Evolutionary conservation across 164 flowering plant species (phyloP), one percentile per base, ranked within the genome.

Genomic region (Saururus chinensis): DNA sequence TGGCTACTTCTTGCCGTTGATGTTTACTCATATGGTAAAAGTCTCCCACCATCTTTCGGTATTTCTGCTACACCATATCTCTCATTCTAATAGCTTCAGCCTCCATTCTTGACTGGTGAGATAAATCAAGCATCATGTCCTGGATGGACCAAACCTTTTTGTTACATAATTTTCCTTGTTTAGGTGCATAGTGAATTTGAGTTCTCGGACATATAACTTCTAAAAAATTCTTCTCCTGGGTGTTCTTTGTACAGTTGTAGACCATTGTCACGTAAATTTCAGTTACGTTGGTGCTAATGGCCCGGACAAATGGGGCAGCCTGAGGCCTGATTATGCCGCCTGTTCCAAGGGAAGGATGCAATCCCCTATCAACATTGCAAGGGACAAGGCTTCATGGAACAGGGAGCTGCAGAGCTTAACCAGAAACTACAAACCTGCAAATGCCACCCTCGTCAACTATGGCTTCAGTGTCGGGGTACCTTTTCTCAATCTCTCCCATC

Each of bases 281-380:
- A 42, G 49, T 14, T 42, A 42, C 49, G 17, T 3, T 19, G 12
- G 22, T 16, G 11, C 45, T 58, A 68, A 75, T 77, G 83, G 84
- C 0, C 85, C 91, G 0, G 60, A 60, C 12, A 67, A 73, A 12
- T 86, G 88, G 92, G 84, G 88, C 56, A 71, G 53, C 51, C 56
- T 81, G 70, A 66, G 59, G 20, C 74, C 77, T n/a, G 11, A 42
- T 0, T 76, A 20, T 67, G 12, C 66, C 1, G 21, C 63, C 0
- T 86, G 88, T 64, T 54, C 75, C 9, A 20, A 21, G 0, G 87
- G 92, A 35, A 72, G 67, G 59, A 9, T 7, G 7, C 92, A 86
- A 66, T 82, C 88, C 51, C 92, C 92, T 0, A 63, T 86, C 16
- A 56, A 84, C 70, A 81, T 86, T 37, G 41, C 24, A 21, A 75